Conservation (phyloP, 2,329 filamentous ascomycete species). For the Colletotrichum somersetense region DNA sequence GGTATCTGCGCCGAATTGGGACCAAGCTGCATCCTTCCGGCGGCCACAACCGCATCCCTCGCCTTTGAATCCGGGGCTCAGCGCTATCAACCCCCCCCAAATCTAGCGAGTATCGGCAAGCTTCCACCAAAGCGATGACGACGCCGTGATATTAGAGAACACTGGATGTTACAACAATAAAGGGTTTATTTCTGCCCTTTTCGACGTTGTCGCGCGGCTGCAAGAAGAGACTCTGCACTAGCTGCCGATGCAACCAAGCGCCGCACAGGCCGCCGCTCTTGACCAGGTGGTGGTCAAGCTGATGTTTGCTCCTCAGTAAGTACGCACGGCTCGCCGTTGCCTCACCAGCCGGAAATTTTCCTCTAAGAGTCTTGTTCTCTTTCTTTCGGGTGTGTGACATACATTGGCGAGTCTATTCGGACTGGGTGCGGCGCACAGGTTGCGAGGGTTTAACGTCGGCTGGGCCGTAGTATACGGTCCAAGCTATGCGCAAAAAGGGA, state of each 20-base stretch:
- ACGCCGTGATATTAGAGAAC: neutral
- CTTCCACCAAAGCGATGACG: neutral
- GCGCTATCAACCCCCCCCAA: neutral
- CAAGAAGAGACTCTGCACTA: neutral
- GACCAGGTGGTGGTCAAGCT: neutral
- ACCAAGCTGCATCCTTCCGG: slow-evolving; percentile 8
- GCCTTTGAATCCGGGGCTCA: slow-evolving; percentile 15
- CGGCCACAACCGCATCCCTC: slow-evolving; percentile 33
- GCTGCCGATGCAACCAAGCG: neutral
- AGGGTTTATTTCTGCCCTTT: neutral
- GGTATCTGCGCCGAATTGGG: slow-evolving; percentile 13
- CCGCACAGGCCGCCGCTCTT: neutral
- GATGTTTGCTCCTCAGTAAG: neutral
- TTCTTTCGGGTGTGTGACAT: neutral
- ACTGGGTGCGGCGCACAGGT: neutral
- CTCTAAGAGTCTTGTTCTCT: neutral
- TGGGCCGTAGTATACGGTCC: neutral
- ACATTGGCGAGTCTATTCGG: neutral
- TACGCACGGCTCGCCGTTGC: slow-evolving; percentile 1
- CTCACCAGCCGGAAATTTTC: slow-evolving; percentile 6
- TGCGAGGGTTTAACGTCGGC: neutral
- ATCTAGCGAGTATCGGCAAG: neutral
- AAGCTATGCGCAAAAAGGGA: neutral
- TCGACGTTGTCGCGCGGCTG: neutral
- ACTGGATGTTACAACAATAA: neutral